These are phyloP conservation scores for Hygrocybe coccinea DNA, from an alignment of 768 basidiomycete genomes.

Conservation along the genomic window DNA sequence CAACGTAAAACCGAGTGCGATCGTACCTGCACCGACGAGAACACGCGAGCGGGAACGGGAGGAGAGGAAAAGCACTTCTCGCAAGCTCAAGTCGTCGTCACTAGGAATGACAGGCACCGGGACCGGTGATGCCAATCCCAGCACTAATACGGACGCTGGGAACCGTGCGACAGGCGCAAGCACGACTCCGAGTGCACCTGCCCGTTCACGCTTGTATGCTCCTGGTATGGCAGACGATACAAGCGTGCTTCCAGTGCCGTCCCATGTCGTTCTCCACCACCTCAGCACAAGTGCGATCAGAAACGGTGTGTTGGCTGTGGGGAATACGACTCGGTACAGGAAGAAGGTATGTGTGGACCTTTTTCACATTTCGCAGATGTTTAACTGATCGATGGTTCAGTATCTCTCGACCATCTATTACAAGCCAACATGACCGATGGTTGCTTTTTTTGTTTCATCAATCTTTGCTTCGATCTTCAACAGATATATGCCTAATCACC, in stretches of 20 bases:
- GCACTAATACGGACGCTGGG: not conserved
- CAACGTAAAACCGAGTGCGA: conserved; percentile 45
- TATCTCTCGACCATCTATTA: conserved; percentile 85
- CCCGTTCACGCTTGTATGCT: conserved; percentile 20
- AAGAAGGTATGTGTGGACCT: conserved; percentile 62
- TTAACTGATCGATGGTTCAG: conserved; percentile 32
- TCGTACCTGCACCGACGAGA: not conserved
- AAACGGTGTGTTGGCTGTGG: conserved; percentile 90
- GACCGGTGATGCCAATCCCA: not conserved
- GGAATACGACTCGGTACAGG: conserved; percentile 84
- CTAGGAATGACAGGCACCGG: conserved; percentile 3
- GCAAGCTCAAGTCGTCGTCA: not conserved
- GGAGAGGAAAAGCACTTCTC: conserved; percentile 19
- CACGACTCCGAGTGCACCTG: not conserved
- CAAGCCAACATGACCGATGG: conserved; percentile 50
- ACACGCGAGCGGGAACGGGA: conserved; percentile 23
- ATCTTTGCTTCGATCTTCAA: not conserved
- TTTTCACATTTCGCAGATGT: conserved; percentile 11
- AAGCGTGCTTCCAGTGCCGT: conserved; percentile 86
- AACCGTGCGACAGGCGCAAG: not conserved
- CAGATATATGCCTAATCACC: not conserved
- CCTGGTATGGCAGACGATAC: conserved; percentile 75
- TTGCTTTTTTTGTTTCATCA: not conserved
- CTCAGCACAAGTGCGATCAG: conserved; percentile 91
- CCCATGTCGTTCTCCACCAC: conserved; percentile 91